These are phyloP conservation scores for Leccinum pachyderme DNA, from an alignment of 1,284 basidiomycete genomes.

Conservation along the genomic window DNA sequence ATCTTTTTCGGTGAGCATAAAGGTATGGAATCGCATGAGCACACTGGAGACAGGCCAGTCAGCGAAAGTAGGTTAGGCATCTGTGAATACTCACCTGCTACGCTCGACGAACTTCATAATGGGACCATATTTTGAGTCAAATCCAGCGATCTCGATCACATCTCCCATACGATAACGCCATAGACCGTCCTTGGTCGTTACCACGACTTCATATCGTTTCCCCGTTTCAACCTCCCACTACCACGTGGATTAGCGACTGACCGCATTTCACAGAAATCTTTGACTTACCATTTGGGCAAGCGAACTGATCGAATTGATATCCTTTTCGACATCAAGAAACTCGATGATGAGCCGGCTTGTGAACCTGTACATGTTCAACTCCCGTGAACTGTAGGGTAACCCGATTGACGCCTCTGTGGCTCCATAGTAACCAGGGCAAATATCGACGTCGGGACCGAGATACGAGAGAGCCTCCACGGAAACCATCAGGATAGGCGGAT, in stretches of 20 bases:
- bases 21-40: too few relatives aligned
- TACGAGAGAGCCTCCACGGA: not conserved
- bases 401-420: slow-evolving; percentile 4
- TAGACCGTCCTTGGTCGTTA: not conserved
- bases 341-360: not conserved
- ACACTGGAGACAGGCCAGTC: too few relatives aligned
- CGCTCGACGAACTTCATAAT: not conserved
- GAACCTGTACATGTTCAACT: slow-evolving; percentile 12
- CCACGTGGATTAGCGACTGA: not conserved
- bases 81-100: not conserved
- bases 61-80: not conserved
- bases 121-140: not conserved
- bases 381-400: slow-evolving; percentile 4
- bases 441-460: slow-evolving; percentile 7
- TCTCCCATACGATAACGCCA: not conserved
- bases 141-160: not conserved
- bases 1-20: too few relatives aligned
- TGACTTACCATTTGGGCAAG: not conserved
- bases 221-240: not conserved
- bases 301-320: not conserved
- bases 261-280: not conserved
- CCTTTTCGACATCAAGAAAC: not conserved
- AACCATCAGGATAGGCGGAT: not conserved
- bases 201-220: not conserved
- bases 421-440: slow-evolving; percentile 2